phyloP scores from a whole-genome alignment of 192 early-diverging fungal genomes.

The Coemansia sp. region DNA sequence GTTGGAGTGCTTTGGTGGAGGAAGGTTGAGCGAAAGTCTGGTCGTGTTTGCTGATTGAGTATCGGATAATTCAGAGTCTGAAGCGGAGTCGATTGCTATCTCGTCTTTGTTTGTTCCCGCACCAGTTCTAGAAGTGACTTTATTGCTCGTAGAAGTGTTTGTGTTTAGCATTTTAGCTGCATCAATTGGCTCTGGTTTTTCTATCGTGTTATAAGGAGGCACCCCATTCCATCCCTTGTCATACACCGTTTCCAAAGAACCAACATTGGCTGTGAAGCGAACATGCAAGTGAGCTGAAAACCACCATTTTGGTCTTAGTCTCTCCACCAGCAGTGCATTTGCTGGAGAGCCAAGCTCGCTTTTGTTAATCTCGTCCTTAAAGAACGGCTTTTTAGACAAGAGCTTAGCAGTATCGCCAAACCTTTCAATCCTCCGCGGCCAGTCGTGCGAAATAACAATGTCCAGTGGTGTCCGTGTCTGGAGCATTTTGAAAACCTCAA shows the following conservation, averaged over 20 bases:
- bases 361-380: slow-evolving; percentile 66
- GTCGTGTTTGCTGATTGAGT: not conserved
- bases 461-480: slow-evolving; percentile 79
- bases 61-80: slow-evolving; percentile 27
- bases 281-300: slow-evolving; percentile 96
- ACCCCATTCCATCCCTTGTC: slow-evolving; percentile 26
- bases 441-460: slow-evolving; percentile 94
- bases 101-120: slow-evolving; percentile 58
- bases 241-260: slow-evolving; percentile 40
- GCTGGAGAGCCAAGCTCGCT: slow-evolving; percentile 71
- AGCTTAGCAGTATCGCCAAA: slow-evolving; percentile 71
- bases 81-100: slow-evolving; percentile 45
- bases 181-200: not conserved
- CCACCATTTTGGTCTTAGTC: slow-evolving; percentile 86
- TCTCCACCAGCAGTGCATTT: slow-evolving; percentile 69
- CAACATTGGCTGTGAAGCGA: slow-evolving; percentile 75
- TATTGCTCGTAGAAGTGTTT: not conserved
- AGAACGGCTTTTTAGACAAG: slow-evolving; percentile 70
- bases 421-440: slow-evolving; percentile 85
- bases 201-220: slow-evolving; percentile 8
- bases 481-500: slow-evolving; percentile 75
- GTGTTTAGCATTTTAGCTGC: not conserved
- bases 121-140: not conserved
- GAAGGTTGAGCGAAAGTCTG: slow-evolving; percentile 27
- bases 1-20: slow-evolving; percentile 26